Percentiles rank a stretch among this genome's conserved stretches.
phyloP scores from a whole-genome alignment of 2,329 filamentous ascomycete genomes.

The Aspergillus sp. region DNA sequence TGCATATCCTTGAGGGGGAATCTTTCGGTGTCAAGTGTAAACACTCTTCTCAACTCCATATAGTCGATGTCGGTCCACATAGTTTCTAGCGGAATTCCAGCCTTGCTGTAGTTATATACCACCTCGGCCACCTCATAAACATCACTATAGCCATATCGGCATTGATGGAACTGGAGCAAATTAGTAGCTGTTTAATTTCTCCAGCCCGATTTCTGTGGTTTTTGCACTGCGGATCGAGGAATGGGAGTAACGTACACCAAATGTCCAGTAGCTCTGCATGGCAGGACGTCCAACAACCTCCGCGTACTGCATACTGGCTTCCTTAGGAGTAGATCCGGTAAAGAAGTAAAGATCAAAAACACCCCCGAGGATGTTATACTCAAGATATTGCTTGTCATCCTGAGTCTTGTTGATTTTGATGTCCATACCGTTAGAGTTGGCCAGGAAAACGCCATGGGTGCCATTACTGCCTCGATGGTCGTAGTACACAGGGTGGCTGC shows the following conservation, averaged over 20 bases:
- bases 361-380: slow-evolving; percentile 78
- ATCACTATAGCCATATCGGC: slow-evolving; percentile 62
- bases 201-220: neutral
- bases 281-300: slow-evolving; percentile 57
- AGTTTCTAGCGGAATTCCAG: slow-evolving; percentile 45
- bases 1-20: slow-evolving; percentile 53
- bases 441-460: slow-evolving; percentile 66
- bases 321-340: slow-evolving; percentile 58
- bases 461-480: slow-evolving; percentile 62
- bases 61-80: slow-evolving; percentile 50
- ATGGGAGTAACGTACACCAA: slow-evolving; percentile 48
- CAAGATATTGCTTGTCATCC: slow-evolving; percentile 65
- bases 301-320: slow-evolving; percentile 61
- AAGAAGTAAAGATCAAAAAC: slow-evolving; percentile 72
- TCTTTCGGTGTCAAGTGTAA: slow-evolving; percentile 40
- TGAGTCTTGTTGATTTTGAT: slow-evolving; percentile 67
- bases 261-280: slow-evolving; percentile 65
- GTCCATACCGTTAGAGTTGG: slow-evolving; percentile 77
- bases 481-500: slow-evolving; percentile 72
- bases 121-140: slow-evolving; percentile 45
- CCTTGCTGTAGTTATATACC: slow-evolving; percentile 44
- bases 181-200: neutral
- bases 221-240: neutral
- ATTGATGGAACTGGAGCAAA: slow-evolving; percentile 53
- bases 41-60: slow-evolving; percentile 39